A percentile compares a stretch with the other conserved stretches of the same genome.
These are phyloP conservation scores for Backusella australiensis DNA, from an alignment of 192 early-diverging fungal species.

Conservation along the genomic window DNA sequence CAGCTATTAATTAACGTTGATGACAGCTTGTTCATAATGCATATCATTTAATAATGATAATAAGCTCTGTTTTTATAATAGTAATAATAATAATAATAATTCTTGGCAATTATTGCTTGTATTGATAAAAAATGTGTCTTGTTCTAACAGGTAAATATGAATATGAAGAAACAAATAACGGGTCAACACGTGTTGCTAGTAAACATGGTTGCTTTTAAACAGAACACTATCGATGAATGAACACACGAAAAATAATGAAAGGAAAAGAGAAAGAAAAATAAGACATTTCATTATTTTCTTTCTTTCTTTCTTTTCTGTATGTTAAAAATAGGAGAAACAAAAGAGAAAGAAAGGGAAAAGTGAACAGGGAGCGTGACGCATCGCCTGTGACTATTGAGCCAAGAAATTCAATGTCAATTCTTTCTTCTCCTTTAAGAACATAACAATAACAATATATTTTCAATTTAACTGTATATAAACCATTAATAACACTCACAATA, in stretches of 20 bases:
- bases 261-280: background rate
- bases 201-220: background rate
- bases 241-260: background rate
- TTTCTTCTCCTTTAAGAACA: conserved; percentile 2
- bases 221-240: background rate
- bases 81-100: too few species aligned
- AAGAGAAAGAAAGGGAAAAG: background rate
- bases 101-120: background rate
- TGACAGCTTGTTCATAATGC: background rate
- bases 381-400: background rate
- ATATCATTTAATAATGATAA: background rate
- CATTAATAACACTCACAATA: background rate
- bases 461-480: background rate
- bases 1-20: background rate
- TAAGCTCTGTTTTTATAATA: too few species aligned
- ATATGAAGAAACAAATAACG: background rate
- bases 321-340: background rate
- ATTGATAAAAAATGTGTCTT: background rate
- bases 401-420: background rate
- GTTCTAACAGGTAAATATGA: background rate
- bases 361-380: background rate
- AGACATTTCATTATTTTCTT: background rate
- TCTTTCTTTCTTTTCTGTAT: background rate
- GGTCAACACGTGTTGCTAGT: background rate
- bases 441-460: background rate